Base-by-base conservation (phyloP, 768 basidiomycete species). In the Trametes cingulata region DNA sequence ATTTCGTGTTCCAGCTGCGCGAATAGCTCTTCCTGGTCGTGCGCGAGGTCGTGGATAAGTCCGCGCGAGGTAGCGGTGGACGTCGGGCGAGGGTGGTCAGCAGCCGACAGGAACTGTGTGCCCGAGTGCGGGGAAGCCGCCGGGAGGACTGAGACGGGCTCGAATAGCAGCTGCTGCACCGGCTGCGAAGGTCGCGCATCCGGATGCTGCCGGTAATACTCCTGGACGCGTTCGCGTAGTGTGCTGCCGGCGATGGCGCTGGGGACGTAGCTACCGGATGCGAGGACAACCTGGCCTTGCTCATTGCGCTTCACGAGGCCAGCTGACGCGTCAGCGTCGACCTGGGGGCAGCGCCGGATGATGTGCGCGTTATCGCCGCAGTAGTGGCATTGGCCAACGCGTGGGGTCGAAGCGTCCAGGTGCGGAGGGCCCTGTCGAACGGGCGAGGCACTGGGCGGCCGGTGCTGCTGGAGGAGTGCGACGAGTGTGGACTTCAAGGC, bases 301-400 rank as follows among this genome's bases (percentile, higher is more conserved):
- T 59, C 50, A 46, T 74, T 70, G 3, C 68, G 64, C 20, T 58
- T 65, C 24, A 64, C 57, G 7, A 69, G 65, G 1, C 68, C 68
- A 0, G 63, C 47, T 5, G 25, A 1, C 6, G 40, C 52, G 20
- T 63, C 57, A 2, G 48, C 47, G 8, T 59, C 53, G 46, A 71
- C 70, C 1, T 52, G 48, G 0, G 58, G 50, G 56, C 71, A 72
- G 19, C 63, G 29, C 6, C 69, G 60, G 41, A 71, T 72, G 50
- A 62, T 69, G 47, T 74, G 69, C 1, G 37, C 46, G 0, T 46
- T 19, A 0, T 67, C 67, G 25, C 71, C 70, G 52, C 72, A 72
- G 43, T 69, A 67, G 43, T 55, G 20, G 37, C 62, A 63, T 1
- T 37, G 8, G 33, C 33, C 22, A 1, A 17, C 3, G n/a, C 53